These are phyloP conservation scores for Narthecium ossifragum DNA, from an alignment of 106 monocot species.

Conservation along the genomic window DNA sequence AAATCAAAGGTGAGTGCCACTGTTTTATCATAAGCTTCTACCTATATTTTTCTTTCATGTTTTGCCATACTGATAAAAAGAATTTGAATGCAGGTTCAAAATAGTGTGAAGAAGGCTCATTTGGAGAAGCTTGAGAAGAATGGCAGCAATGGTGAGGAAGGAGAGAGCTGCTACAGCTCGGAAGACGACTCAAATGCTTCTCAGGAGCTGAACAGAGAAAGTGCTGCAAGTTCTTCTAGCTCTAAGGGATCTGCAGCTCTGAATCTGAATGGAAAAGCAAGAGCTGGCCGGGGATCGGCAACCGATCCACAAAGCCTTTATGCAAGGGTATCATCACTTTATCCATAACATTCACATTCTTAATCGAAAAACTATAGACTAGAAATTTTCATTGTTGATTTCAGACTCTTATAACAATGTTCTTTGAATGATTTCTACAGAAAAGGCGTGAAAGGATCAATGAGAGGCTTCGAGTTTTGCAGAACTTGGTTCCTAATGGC, in stretches of 20 bases:
- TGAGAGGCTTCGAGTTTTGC: conserved; percentile 67
- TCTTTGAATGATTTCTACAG: conserved; percentile 24
- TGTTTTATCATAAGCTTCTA: neutral
- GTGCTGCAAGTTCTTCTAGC: conserved; percentile 3
- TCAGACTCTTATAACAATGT: conserved; percentile 1
- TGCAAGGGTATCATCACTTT: conserved; percentile 38
- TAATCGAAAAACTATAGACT: too few relatives aligned
- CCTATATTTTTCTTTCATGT: neutral
- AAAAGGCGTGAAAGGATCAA: conserved; percentile 90
- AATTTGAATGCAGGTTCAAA: neutral
- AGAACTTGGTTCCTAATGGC: conserved; percentile 76
- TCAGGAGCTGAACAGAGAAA: conserved; percentile 17
- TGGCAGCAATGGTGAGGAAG: conserved; percentile 1
- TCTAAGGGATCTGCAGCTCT: conserved; percentile 13
- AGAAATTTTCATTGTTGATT: too few relatives aligned
- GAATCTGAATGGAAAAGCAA: conserved; percentile 24
- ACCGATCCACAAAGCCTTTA: conserved; percentile 64
- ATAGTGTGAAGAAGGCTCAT: conserved; percentile 9
- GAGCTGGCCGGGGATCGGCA: conserved; percentile 42
- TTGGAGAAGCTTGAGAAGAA: conserved; percentile 31
- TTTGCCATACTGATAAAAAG: too few relatives aligned
- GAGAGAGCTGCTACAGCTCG: conserved; percentile 27
- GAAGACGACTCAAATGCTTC: conserved; percentile 40
- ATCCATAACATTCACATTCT: neutral
- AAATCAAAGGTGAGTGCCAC: neutral